Conservation (phyloP, 2,329 filamentous ascomycete species). For the Trichoderma koningiopsis region DNA sequence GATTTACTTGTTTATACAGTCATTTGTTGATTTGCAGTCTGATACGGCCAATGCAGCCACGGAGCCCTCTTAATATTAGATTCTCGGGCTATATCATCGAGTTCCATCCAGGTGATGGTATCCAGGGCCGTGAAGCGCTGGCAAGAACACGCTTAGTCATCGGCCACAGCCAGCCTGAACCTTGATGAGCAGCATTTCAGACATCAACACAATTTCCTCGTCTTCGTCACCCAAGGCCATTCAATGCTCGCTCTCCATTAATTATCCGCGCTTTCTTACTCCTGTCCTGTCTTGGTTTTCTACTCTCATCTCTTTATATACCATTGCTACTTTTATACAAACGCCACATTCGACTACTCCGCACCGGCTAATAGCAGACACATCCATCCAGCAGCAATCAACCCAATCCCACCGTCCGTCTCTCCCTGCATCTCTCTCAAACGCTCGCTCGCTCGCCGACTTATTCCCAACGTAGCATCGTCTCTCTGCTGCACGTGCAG, state of each 20-base stretch:
- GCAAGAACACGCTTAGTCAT: background rate
- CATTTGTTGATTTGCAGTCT: background rate
- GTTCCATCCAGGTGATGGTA: background rate
- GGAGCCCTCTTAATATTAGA: background rate
- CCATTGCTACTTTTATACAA: too few species aligned
- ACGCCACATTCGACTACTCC: slow-evolving; percentile 18
- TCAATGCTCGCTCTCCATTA: background rate
- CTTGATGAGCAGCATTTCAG: background rate
- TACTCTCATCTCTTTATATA: background rate
- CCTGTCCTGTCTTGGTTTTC: background rate
- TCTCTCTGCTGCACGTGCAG: background rate
- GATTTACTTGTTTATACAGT: background rate
- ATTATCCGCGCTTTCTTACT: background rate
- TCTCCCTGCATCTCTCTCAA: background rate
- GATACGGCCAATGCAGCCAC: background rate
- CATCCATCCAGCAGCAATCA: background rate
- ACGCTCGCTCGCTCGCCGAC: background rate
- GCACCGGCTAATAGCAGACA: slow-evolving; percentile 13
- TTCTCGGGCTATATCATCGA: background rate
- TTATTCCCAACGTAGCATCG: background rate
- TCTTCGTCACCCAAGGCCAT: background rate
- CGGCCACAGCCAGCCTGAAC: background rate
- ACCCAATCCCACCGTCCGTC: background rate
- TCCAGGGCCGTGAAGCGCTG: background rate
- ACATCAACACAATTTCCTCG: background rate